A percentile compares a stretch with the other conserved stretches of the same genome.
Evolutionary conservation across 148 eudicot species (phyloP).

Genomic region (Heliosperma pusillum): DNA sequence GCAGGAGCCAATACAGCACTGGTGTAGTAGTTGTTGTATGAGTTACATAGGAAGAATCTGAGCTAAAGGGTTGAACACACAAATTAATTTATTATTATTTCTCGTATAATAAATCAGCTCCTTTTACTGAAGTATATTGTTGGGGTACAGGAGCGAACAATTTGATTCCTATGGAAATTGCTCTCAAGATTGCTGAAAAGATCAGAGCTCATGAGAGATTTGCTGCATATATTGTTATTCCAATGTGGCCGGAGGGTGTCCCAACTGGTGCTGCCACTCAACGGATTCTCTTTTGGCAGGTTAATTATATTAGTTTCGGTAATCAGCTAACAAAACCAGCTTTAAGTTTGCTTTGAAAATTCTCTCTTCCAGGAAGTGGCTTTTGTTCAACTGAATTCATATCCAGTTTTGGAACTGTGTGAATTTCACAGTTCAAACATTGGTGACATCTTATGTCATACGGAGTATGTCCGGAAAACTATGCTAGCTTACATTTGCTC

Average conservation of each 20-base stretch:
- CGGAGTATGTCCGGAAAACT: background rate
- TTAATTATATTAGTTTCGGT: conserved; percentile 18
- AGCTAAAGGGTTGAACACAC: too few species aligned
- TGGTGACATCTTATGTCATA: too few species aligned
- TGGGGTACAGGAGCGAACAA: conserved; percentile 77
- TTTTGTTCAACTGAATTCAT: background rate
- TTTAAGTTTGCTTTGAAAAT: background rate
- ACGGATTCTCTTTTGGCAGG: conserved; percentile 95
- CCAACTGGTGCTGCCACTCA: conserved; percentile 84
- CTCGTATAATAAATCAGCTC: background rate
- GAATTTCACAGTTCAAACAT: background rate
- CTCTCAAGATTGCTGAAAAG: conserved; percentile 81
- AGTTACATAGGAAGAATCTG: too few species aligned
- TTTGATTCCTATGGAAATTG: conserved; percentile 93
- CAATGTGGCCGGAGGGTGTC: conserved; percentile 99
- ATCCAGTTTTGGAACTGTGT: background rate
- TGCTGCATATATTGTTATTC: conserved; percentile 83
- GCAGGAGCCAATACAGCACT: too few species aligned
- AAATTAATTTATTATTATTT: conserved; percentile 5
- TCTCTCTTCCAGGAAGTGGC: background rate
- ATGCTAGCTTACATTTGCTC: background rate
- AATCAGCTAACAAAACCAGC: conserved; percentile 8
- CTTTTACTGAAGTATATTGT: conserved; percentile 1
- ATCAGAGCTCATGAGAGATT: conserved; percentile 86
- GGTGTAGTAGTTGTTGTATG: too few species aligned